Percentiles rank a stretch among this genome's conserved stretches.
phyloP scores from a whole-genome alignment of 2,329 filamentous ascomycete species.

The Stenocarpella maydis region DNA sequence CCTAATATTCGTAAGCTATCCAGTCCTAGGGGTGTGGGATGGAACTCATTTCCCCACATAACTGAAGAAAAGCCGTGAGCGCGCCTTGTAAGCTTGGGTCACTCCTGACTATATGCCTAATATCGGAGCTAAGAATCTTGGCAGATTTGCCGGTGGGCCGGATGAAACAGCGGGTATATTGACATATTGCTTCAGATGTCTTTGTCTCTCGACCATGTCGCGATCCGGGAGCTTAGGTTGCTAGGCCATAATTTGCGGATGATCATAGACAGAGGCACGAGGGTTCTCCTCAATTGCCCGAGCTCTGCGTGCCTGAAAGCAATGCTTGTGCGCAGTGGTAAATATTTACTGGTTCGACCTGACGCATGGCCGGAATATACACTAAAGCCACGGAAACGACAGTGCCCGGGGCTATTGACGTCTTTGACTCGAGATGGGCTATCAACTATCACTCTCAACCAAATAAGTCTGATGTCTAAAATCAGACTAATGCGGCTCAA shows the following conservation, averaged over 20 bases:
- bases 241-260: background rate
- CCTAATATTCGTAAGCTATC: no score
- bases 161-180: background rate
- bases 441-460: background rate
- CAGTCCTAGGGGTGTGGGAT: no score
- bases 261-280: background rate
- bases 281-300: no score
- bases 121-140: constrained; percentile 11
- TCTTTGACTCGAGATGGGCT: no score
- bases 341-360: background rate
- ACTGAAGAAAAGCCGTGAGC: no score
- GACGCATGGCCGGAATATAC: background rate
- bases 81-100: no score
- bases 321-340: background rate
- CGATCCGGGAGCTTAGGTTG: background rate
- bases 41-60: no score
- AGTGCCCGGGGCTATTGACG: background rate
- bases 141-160: background rate
- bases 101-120: no score
- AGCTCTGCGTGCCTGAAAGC: background rate
- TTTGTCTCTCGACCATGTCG: constrained; percentile 3
- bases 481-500: background rate
- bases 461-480: background rate
- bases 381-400: background rate
- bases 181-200: background rate